Evolutionary conservation across 2,329 filamentous ascomycete genomes (phyloP).

Genomic region (Coniella lustricola): DNA sequence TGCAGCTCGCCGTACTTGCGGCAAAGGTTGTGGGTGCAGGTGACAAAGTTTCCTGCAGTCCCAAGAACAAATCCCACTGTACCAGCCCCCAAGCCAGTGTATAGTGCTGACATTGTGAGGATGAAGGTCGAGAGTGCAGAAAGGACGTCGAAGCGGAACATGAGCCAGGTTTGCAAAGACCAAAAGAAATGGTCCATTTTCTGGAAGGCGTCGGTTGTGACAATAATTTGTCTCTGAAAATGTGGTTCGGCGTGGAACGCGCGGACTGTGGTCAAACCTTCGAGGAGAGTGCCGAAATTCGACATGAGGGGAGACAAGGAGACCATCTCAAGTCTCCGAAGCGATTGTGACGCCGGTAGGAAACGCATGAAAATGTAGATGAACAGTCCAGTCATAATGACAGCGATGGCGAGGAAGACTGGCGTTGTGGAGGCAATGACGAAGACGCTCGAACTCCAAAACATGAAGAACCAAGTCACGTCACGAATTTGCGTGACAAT

Average conservation of each 20-base stretch:
- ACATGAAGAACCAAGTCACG: conserved; percentile 63
- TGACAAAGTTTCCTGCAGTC: conserved; percentile 61
- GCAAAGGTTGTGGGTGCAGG: conserved; percentile 66
- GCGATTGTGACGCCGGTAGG: conserved; percentile 73
- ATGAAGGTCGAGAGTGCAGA: conserved; percentile 68
- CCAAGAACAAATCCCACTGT: conserved; percentile 78
- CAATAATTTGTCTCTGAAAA: conserved; percentile 74
- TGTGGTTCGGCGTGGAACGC: conserved; percentile 72
- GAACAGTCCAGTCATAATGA: conserved; percentile 61
- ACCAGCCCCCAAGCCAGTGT: conserved; percentile 67
- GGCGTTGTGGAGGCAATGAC: conserved; percentile 79
- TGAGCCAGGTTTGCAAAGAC: conserved; percentile 79
- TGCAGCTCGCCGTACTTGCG: conserved; percentile 76
- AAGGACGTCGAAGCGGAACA: conserved; percentile 67
- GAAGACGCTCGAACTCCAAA: conserved; percentile 63
- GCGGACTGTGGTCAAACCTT: conserved; percentile 79
- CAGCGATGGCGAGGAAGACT: conserved; percentile 64
- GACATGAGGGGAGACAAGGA: conserved; percentile 84
- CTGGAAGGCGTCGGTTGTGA: conserved; percentile 80
- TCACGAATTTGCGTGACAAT: conserved; percentile 67
- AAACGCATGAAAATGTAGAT: conserved; percentile 69
- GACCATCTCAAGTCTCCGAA: conserved; percentile 81
- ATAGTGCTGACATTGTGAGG: conserved; percentile 67
- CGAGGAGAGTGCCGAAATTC: conserved; percentile 82
- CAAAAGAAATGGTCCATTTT: conserved; percentile 97